Conservation (phyloP, 345 rosid species). For the Rhodomyrtus tomentosa region DNA sequence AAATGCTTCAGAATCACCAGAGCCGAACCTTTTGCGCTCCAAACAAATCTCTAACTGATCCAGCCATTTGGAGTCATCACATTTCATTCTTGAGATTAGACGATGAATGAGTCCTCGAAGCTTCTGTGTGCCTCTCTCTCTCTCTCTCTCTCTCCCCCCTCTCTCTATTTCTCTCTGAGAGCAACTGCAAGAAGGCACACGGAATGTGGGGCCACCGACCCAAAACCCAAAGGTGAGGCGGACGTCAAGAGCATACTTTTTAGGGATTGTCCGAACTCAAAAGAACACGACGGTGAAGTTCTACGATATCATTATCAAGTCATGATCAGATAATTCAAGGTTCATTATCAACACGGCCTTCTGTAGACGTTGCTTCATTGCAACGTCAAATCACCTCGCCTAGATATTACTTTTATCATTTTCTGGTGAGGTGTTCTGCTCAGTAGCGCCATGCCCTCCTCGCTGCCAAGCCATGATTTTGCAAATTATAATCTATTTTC, state of each 20-base stretch:
- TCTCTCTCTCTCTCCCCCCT: neutral
- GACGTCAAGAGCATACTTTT: conserved; percentile 1
- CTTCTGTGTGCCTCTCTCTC: neutral
- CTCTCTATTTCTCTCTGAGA: neutral
- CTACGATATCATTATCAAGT: neutral
- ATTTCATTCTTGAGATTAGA: neutral
- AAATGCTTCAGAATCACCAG: neutral
- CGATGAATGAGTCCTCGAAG: neutral
- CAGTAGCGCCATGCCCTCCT: neutral
- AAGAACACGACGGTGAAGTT: neutral
- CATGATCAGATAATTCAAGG: neutral
- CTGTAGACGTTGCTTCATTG: conserved; percentile 8
- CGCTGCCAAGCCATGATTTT: neutral
- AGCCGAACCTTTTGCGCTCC: neutral
- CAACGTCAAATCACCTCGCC: conserved; percentile 14
- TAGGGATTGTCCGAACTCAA: neutral
- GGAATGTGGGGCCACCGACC: conserved; percentile 36
- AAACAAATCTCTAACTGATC: neutral
- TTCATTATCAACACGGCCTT: neutral
- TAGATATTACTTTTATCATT: neutral
- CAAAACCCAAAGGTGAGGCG: conserved; percentile 4
- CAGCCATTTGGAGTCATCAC: neutral
- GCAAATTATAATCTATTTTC: neutral
- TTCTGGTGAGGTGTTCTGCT: neutral
- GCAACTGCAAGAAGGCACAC: conserved; percentile 15